Evolutionary conservation across 768 basidiomycete genomes (phyloP), one percentile per base, ranked within the genome.

Genomic region (Thelephora aurantiotincta): DNA sequence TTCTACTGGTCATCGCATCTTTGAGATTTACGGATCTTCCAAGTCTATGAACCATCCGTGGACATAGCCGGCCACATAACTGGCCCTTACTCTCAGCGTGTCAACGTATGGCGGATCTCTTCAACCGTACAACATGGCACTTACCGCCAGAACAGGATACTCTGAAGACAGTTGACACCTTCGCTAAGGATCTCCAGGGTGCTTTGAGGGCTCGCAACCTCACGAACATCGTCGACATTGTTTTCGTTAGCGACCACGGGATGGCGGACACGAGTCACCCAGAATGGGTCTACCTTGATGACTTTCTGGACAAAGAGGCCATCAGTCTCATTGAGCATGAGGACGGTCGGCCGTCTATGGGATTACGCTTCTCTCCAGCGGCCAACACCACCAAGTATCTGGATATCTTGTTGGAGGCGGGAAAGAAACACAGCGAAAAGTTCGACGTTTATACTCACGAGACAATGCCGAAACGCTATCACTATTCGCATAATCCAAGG

Each of bases 181-280:
- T 94, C 54, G 82, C 87, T 2, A 75, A 71, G 49, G 68, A 80
- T 48, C 64, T 96, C 11, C 79, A 84, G 46, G 63, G 65, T 13
- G 71, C 74, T 1, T 65, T 96, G 34, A 68, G 68, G 43, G 68
- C 68, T 3, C 77, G 92, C 5, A 89, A 92, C 57, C 70, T 94
- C 22, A 79, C 77, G 1, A 74, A 83, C 42, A 84, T 93, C 18
- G 80, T 91, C 12, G 87, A 96, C 59, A 70, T 94, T 30, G 73
- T 94, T 19, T 91, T 93, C 55, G 90, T 96, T 53, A 84, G 82
- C 51, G 87, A 89, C 59, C 84, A 90, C 55, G 89, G 88, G n/a
- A 92, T 90, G 86, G 82, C 78, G 1, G 85, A 88, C 59, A 94
- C 89, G 16, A 78, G 77, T 51, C 72, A 84, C 52, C 78, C 80